Conservation (phyloP, 139 green algal species). For the Coelastrella sp. region DNA sequence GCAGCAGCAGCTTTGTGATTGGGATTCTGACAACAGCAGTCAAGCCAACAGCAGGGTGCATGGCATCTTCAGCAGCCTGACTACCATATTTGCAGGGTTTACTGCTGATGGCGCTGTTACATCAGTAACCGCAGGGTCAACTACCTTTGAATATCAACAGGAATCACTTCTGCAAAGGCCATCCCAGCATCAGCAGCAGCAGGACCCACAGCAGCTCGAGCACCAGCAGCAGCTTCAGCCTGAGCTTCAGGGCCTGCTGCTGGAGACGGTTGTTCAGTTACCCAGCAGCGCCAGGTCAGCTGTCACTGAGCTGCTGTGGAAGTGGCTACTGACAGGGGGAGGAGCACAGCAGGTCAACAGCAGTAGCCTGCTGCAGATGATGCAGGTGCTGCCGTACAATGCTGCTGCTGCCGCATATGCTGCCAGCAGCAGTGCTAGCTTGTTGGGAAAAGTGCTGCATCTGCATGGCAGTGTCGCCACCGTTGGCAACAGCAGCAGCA, state of each 20-base stretch:
- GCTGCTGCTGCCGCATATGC: slow-evolving; percentile 21
- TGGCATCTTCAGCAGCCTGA: background rate
- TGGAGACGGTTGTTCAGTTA: slow-evolving; percentile 2
- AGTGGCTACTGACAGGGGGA: background rate
- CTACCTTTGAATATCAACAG: background rate
- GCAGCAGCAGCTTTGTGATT: slow-evolving; percentile 14
- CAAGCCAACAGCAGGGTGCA: background rate
- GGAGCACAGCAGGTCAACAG: background rate
- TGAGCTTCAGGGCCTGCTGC: background rate
- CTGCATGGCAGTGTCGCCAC: background rate
- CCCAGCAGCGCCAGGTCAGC: background rate
- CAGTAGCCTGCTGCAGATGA: slow-evolving; percentile 1
- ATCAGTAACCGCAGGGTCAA: background rate
- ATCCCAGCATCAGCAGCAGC: slow-evolving; percentile 5
- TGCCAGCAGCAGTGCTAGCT: slow-evolving; percentile 15
- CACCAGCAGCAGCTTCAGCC: background rate
- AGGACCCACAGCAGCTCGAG: background rate
- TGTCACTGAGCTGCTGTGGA: slow-evolving; percentile 18
- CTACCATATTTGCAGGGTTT: background rate
- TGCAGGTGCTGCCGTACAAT: slow-evolving; percentile 30
- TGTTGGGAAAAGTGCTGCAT: background rate
- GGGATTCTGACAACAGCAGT: background rate
- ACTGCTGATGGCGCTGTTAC: background rate
- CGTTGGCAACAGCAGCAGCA: background rate
- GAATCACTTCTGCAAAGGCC: background rate